Base-by-base conservation (phyloP, 768 basidiomycete species). In the Podaxis sp. region DNA sequence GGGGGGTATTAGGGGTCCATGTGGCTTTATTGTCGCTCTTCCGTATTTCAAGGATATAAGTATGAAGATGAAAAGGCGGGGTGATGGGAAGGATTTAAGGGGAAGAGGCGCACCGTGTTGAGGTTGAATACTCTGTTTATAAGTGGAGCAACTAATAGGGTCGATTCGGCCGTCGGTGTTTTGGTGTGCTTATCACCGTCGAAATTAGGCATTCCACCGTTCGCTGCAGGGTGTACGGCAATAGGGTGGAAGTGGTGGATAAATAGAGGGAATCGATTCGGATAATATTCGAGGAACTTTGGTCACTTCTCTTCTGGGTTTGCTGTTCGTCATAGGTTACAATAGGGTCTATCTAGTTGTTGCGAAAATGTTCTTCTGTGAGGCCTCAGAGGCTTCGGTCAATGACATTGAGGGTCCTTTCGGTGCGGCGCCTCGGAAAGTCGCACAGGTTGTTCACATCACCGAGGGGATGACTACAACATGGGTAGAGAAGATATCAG, bases 131-230 rank as follows among this genome's bases (percentile, higher is more conserved):
- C 13, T 25, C 9, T 25, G 11, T 18, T 23, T 48, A 48, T 48
- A 23, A 10, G 47, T 54, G 21, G n/a, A 38, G 21, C 6, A 0
- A 40, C 18, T 37, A 21, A 38, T 28, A 10, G 21, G 35, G 14
- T 2, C 52, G 35, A 18, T 2, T 23, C 36, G 10, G 18, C 25
- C 21, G 28, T 47, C 55, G 55, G 55, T 48, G 55, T 59, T 59
- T 59, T 11, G 16, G 0, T 32, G 50, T 7, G 58, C 58, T 51
- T 59, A 59, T 59, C 58, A 59, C 58, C 58, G 58, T 52, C 21
- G 58, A 42, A 59, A 52, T 28, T 52, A 53, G 44, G 51, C 50
- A 27, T 35, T 35, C 7, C 16, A 9, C 11, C n/a, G 6, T 42
- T 23, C 13, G 14, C 13, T 32, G 28, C 18, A 14, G 7, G 50